phyloP scores from a whole-genome alignment of 1,284 basidiomycete species.

The Boletus mariae region DNA sequence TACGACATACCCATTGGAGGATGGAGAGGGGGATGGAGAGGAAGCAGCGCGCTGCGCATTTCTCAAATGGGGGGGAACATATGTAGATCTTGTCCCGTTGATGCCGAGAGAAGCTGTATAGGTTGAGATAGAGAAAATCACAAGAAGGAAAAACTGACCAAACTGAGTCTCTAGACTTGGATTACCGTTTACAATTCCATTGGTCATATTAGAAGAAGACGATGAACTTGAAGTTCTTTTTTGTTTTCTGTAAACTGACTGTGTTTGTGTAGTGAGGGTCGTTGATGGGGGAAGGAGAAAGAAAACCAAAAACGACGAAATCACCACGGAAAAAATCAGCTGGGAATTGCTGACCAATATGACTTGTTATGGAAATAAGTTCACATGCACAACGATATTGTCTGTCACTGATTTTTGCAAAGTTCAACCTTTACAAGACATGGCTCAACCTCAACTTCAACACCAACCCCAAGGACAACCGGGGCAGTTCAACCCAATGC shows the following conservation, averaged over 20 bases:
- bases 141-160: conserved; percentile 46
- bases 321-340: conserved; percentile 26
- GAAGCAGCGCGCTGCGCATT: conserved; percentile 77
- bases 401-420: too few species aligned
- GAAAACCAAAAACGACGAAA: conserved; percentile 16
- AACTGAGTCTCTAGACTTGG: conserved; percentile 80
- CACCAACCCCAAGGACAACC: conserved; percentile 20
- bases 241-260: conserved; percentile 18
- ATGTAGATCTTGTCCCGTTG: conserved; percentile 73
- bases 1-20: conserved; percentile 47
- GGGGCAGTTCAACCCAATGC: conserved; percentile 29
- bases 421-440: conserved; percentile 10
- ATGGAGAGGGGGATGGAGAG: conserved; percentile 39
- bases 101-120: conserved; percentile 62
- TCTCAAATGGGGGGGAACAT: conserved; percentile 91
- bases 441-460: conserved; percentile 31
- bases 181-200: conserved; percentile 80
- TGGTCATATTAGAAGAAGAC: conserved; percentile 68
- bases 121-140: conserved; percentile 12
- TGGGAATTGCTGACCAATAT: conserved; percentile 28
- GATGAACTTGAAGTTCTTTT: conserved; percentile 31
- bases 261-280: conserved; percentile 11
- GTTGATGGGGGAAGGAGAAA: conserved; percentile 27
- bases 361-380: background rate
- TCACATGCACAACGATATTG: conserved; percentile 12